A percentile compares a stretch with the other conserved stretches of the same genome.
Evolutionary conservation across 805 yeast species (phyloP).

Genomic region (Naumovozyma dairenensis): DNA sequence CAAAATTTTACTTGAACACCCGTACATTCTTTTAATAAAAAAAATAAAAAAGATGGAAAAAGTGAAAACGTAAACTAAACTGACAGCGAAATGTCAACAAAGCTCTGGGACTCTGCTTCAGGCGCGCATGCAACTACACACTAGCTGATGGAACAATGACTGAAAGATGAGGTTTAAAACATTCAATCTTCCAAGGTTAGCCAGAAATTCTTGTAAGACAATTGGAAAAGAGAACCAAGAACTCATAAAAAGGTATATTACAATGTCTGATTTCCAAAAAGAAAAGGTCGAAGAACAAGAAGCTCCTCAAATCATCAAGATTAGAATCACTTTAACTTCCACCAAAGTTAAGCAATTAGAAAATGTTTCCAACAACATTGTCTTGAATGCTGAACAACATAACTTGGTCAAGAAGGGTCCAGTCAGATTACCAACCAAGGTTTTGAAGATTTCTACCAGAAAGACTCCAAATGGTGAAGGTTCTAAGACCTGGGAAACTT

Average conservation of each 20-base stretch:
- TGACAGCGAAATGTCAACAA: no score
- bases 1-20: no score
- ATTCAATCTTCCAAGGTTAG: no score
- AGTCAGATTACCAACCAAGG: constrained; percentile 99
- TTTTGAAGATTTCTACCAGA: constrained; percentile 96
- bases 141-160: no score
- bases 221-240: no score
- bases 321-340: constrained; percentile 97
- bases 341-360: constrained; percentile 98
- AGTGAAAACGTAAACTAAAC: no score
- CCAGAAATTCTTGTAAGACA: no score
- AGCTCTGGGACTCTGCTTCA: no score
- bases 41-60: no score
- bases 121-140: no score
- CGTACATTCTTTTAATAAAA: no score
- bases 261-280: constrained; percentile 76
- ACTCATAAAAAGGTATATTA: constrained; percentile 35
- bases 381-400: constrained; percentile 75
- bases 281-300: constrained; percentile 78
- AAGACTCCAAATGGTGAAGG: constrained; percentile 99
- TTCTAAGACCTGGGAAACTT: constrained; percentile 99
- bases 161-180: no score
- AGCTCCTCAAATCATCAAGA: constrained; percentile 82
- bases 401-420: constrained; percentile 95
- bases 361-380: constrained; percentile 86